These are phyloP conservation scores for Cryptococcus wingfieldii DNA, from an alignment of 1,284 basidiomycete species.

Conservation along the genomic window DNA sequence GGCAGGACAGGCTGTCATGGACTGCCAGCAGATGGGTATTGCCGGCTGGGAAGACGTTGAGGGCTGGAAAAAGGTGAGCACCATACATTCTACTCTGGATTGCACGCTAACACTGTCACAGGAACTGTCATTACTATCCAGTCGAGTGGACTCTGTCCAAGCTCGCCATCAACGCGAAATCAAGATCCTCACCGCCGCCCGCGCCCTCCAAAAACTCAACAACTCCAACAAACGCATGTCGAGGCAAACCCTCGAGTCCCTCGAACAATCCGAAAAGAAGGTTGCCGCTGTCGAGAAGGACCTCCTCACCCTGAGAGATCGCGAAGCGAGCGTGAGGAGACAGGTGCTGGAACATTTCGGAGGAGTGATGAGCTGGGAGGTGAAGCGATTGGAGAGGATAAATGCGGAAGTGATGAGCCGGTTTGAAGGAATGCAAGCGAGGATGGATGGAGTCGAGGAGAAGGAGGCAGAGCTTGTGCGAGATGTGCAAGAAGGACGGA, in stretches of 20 bases:
- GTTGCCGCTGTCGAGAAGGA: slow-evolving; percentile 49
- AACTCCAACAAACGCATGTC: slow-evolving; percentile 46
- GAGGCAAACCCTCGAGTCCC: slow-evolving; percentile 47
- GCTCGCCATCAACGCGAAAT: slow-evolving; percentile 47
- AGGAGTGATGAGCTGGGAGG: slow-evolving; percentile 49
- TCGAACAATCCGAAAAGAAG: slow-evolving; percentile 47
- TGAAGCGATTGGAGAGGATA: slow-evolving; percentile 38
- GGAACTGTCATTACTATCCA: slow-evolving; percentile 43
- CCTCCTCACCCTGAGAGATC: slow-evolving; percentile 41
- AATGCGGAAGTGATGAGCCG: slow-evolving; percentile 25
- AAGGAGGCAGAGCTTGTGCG: slow-evolving; percentile 26
- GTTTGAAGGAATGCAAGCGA: slow-evolving; percentile 21
- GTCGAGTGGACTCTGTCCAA: slow-evolving; percentile 39
- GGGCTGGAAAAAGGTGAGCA: slow-evolving; percentile 55
- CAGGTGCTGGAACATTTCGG: slow-evolving; percentile 50
- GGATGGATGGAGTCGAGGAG: slow-evolving; percentile 17
- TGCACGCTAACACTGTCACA: slow-evolving; percentile 8
- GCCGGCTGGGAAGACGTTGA: slow-evolving; percentile 82
- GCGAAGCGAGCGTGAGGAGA: slow-evolving; percentile 41
- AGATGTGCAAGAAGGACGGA: slow-evolving; percentile 14
- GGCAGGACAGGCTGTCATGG: slow-evolving; percentile 74
- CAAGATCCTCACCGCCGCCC: slow-evolving; percentile 49
- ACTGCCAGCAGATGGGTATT: slow-evolving; percentile 66
- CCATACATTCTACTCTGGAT: background rate
- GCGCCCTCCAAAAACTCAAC: slow-evolving; percentile 48